Evolutionary conservation across 176 grass and related monocot species (phyloP).

Genomic region (Carex scoparia): DNA sequence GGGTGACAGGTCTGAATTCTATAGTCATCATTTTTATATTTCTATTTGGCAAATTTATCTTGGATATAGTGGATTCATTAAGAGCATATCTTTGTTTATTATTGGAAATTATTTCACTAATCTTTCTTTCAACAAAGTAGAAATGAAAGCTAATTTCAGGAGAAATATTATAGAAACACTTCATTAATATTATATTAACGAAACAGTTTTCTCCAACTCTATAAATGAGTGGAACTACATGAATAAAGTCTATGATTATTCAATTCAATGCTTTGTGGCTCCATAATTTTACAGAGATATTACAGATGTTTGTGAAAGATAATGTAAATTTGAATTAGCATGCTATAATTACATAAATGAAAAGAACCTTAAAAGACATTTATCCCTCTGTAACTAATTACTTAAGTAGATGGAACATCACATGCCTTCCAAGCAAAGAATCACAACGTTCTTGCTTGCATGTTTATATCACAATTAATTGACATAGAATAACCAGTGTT

Average conservation of each 20-base stretch:
- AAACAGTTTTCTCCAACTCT: not conserved
- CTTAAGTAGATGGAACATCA: not conserved
- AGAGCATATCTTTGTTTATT: not conserved
- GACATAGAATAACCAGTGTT: not conserved
- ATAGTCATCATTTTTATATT: not conserved
- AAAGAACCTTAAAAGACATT: not conserved
- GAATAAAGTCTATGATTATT: not conserved
- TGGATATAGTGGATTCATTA: not conserved
- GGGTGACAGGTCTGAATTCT: conserved; percentile 55
- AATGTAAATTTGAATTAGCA: not conserved
- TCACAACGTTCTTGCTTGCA: not conserved
- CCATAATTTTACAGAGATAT: not conserved
- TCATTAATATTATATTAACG: not conserved
- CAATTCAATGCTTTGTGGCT: not conserved
- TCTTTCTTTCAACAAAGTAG: not conserved
- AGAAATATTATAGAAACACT: not conserved
- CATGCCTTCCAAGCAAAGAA: not conserved
- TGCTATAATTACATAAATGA: not conserved
- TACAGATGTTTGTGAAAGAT: not conserved
- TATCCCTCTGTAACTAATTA: not conserved
- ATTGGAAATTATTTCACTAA: not conserved
- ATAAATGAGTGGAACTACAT: not conserved
- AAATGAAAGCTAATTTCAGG: not conserved
- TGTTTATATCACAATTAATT: conserved; percentile 6
- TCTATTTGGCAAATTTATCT: not conserved